A percentile compares a stretch with the other conserved stretches of the same genome.
phyloP scores from a whole-genome alignment of 1,139 yeast genomes.

The Sugiyamaella paludigena region DNA sequence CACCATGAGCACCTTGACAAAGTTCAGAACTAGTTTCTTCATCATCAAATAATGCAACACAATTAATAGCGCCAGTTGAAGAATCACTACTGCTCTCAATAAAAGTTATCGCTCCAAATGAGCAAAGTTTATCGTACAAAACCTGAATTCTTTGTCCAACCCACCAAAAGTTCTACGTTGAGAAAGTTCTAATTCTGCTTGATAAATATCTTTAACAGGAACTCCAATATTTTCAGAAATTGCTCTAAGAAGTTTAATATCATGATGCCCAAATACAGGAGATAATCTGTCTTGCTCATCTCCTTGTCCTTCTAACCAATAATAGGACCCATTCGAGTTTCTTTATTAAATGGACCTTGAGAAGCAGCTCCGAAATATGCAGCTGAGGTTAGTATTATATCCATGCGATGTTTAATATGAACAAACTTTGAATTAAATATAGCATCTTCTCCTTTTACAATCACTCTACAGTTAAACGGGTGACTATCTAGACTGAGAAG shows the following conservation, averaged over 20 bases:
- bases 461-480: slow-evolving; percentile 56
- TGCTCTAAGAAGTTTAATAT: slow-evolving; percentile 61
- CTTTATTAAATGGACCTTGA: slow-evolving; percentile 73
- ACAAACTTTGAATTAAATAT: slow-evolving; percentile 62
- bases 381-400: slow-evolving; percentile 87
- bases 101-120: slow-evolving; percentile 70
- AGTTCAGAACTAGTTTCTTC: slow-evolving; percentile 88
- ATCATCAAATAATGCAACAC: slow-evolving; percentile 82
- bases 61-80: slow-evolving; percentile 57
- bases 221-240: slow-evolving; percentile 63
- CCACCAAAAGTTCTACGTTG: slow-evolving; percentile 83
- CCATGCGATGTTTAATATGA: slow-evolving; percentile 71
- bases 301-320: slow-evolving; percentile 49
- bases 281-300: slow-evolving; percentile 48
- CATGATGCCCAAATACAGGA: slow-evolving; percentile 64
- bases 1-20: slow-evolving; percentile 92
- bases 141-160: slow-evolving; percentile 75
- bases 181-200: slow-evolving; percentile 76
- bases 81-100: slow-evolving; percentile 28
- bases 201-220: slow-evolving; percentile 57
- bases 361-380: slow-evolving; percentile 79
- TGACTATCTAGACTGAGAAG: background rate
- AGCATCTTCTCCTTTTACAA: slow-evolving; percentile 30
- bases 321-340: slow-evolving; percentile 78
- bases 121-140: slow-evolving; percentile 82